A percentile compares a stretch with the other conserved stretches of the same genome.
These are phyloP conservation scores for Artemisia annua DNA, from an alignment of 129 eudicot genomes.

Conservation along the genomic window DNA sequence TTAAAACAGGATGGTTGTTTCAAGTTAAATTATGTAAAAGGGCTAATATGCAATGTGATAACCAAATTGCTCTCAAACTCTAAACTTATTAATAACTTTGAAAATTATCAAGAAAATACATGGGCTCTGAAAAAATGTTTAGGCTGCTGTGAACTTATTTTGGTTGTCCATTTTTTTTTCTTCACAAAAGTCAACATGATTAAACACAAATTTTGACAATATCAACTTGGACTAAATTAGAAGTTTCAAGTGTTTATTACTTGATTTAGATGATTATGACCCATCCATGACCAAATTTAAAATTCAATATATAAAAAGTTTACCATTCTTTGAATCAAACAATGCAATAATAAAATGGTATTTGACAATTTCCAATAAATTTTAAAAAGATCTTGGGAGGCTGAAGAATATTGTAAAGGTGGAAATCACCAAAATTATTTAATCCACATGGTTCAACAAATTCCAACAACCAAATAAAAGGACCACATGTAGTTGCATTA, in stretches of 20 bases:
- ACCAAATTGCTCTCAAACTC: no score
- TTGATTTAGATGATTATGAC: not conserved
- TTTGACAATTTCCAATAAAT: not conserved
- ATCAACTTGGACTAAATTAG: not conserved
- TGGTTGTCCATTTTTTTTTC: not conserved
- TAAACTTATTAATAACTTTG: not conserved
- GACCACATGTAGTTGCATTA: not conserved
- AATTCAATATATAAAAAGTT: not conserved
- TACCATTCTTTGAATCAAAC: not conserved
- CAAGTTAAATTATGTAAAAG: no score
- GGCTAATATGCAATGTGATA: no score
- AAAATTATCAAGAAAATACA: not conserved
- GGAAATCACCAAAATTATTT: slow-evolving; percentile 5
- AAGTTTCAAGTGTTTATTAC: not conserved
- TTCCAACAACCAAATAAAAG: slow-evolving; percentile 21
- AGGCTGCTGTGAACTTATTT: not conserved
- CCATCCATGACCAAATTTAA: not conserved
- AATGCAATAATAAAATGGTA: not conserved
- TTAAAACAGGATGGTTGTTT: no score
- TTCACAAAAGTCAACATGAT: not conserved
- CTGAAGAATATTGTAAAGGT: slow-evolving; percentile 11
- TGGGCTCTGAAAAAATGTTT: not conserved
- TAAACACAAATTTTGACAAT: not conserved
- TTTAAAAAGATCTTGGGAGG: slow-evolving; percentile 14
- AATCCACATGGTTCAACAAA: slow-evolving; percentile 5